Conservation (phyloP, 2,329 filamentous ascomycete genomes). For the Aspergillus latus region DNA sequence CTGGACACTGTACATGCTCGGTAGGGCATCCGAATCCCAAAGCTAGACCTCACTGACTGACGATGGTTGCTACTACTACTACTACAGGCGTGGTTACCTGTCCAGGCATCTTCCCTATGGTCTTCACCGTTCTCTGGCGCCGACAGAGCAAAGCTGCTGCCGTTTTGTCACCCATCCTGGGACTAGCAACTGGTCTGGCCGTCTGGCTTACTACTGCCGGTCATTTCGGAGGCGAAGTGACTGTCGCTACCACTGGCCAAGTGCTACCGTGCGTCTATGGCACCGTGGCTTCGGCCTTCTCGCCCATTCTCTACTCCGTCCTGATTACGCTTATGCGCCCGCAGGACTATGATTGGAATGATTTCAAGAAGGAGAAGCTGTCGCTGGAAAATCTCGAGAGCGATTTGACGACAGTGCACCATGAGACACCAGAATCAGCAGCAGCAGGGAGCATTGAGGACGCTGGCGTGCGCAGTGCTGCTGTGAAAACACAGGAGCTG, state of each 20-base stretch:
- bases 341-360: slow-evolving; percentile 45
- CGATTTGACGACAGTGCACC: slow-evolving; percentile 29
- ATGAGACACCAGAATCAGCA: slow-evolving; percentile 2
- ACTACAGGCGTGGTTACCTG: slow-evolving; percentile 51
- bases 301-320: slow-evolving; percentile 52
- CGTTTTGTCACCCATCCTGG: slow-evolving; percentile 52
- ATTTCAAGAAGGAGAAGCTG: slow-evolving; percentile 37
- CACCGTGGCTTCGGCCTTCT: slow-evolving; percentile 54
- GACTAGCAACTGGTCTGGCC: slow-evolving; percentile 52
- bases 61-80: not conserved
- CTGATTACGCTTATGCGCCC: slow-evolving; percentile 49
- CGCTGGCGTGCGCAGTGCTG: not conserved
- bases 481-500: slow-evolving; percentile 36
- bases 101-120: slow-evolving; percentile 55
- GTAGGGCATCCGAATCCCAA: slow-evolving; percentile 19
- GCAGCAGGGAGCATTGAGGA: not conserved
- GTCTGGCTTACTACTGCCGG: slow-evolving; percentile 55
- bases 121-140: slow-evolving; percentile 55
- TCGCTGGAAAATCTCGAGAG: not conserved
- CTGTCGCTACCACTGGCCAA: slow-evolving; percentile 50
- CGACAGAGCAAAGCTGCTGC: slow-evolving; percentile 52
- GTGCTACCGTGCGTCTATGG: slow-evolving; percentile 56
- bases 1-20: slow-evolving; percentile 58
- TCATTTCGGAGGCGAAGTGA: slow-evolving; percentile 49
- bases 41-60: not conserved